Conservation (phyloP, 1,284 basidiomycete species). For the Garcileccinum viscosum region DNA sequence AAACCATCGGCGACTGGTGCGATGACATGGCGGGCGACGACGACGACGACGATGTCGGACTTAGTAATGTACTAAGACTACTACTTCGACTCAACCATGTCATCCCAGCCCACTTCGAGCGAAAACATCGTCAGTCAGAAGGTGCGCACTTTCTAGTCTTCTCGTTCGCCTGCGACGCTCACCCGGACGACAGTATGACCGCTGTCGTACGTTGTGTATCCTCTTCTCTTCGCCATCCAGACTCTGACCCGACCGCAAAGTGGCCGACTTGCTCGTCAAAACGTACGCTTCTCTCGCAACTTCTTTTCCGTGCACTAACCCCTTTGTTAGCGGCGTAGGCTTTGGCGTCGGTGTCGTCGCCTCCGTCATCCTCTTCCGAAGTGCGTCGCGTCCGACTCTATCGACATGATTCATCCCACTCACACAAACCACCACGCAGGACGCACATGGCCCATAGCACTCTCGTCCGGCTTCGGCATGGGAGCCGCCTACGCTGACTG, state of each 20-base stretch:
- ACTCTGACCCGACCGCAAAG: constrained; percentile 42
- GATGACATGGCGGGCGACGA: constrained; percentile 56
- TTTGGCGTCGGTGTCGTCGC: constrained; percentile 94
- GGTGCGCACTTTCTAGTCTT: constrained; percentile 51
- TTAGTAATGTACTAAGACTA: too few species aligned
- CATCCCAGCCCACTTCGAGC: constrained; percentile 70
- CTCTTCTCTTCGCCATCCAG: neutral
- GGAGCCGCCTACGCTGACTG: constrained; percentile 94
- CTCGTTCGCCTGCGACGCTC: constrained; percentile 5
- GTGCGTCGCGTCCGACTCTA: constrained; percentile 63
- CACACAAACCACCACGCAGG: constrained; percentile 55
- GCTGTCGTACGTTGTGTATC: constrained; percentile 71
- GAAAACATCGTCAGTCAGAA: constrained; percentile 89
- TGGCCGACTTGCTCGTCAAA: constrained; percentile 82
- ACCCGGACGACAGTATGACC: constrained; percentile 74
- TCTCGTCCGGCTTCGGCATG: constrained; percentile 89
- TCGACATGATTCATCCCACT: neutral
- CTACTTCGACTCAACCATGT: constrained; percentile 43
- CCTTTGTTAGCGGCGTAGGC: constrained; percentile 81
- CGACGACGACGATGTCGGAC: neutral
- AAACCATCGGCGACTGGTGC: constrained; percentile 81
- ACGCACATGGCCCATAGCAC: constrained; percentile 94
- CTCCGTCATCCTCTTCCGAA: constrained; percentile 93
- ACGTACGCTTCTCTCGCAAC: constrained; percentile 54
- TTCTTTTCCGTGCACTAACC: constrained; percentile 21